Evolutionary conservation across 345 rosid genomes (phyloP).

Genomic region (Eucalyptus decipiens): DNA sequence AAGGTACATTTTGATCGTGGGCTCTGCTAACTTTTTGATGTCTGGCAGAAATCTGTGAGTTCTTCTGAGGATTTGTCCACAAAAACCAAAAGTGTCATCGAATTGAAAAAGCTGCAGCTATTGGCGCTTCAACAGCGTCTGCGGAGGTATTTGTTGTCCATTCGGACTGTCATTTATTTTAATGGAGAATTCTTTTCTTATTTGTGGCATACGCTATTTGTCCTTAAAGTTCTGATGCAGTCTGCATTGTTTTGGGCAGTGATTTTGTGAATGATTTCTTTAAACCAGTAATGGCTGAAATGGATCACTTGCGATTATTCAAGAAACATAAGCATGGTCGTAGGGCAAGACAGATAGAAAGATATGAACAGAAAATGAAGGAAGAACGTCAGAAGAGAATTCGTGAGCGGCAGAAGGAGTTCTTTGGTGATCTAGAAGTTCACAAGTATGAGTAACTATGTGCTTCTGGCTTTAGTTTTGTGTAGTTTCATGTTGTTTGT

Average conservation of each 20-base stretch:
- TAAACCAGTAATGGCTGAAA: conserved; percentile 59
- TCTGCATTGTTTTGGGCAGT: conserved; percentile 25
- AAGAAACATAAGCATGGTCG: conserved; percentile 92
- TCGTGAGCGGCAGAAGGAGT: conserved; percentile 95
- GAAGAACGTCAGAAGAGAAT: conserved; percentile 93
- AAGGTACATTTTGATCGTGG: background rate
- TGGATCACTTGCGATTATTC: conserved; percentile 61
- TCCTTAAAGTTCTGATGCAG: background rate
- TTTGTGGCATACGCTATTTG: background rate
- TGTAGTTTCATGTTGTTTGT: background rate
- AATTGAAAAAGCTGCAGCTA: conserved; percentile 82
- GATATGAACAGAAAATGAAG: conserved; percentile 80
- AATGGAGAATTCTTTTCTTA: background rate
- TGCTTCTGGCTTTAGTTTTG: background rate
- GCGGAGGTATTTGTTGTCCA: conserved; percentile 38
- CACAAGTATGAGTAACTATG: conserved; percentile 45
- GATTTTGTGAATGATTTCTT: conserved; percentile 69
- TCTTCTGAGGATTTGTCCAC: conserved; percentile 78
- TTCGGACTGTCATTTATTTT: background rate
- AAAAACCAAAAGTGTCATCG: conserved; percentile 86
- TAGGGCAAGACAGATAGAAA: conserved; percentile 82
- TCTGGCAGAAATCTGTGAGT: conserved; percentile 58
- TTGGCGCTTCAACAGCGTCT: conserved; percentile 72
- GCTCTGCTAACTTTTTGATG: background rate
- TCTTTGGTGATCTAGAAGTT: conserved; percentile 83